phyloP scores from a whole-genome alignment of 257 asterid genomes.

The Capsicum rhomboideum region DNA sequence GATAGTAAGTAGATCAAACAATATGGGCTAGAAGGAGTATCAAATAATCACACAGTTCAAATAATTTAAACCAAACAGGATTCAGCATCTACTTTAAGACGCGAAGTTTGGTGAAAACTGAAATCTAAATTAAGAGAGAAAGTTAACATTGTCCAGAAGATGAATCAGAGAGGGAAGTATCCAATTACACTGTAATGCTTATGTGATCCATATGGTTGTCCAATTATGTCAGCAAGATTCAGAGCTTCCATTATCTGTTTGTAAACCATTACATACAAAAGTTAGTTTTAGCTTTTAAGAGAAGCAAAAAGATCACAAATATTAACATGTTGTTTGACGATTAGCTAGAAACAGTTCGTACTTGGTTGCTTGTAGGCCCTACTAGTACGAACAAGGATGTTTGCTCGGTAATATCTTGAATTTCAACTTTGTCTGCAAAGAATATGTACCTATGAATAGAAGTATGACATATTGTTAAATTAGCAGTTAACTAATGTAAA shows the following conservation, averaged over 20 bases:
- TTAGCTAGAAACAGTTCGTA: slow-evolving; percentile 20
- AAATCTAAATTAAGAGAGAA: background rate
- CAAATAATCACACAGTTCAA: background rate
- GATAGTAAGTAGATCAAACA: background rate
- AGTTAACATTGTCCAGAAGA: background rate
- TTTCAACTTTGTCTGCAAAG: slow-evolving; percentile 87
- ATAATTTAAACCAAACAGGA: too few relatives aligned
- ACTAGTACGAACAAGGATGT: slow-evolving; percentile 69
- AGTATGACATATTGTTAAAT: background rate
- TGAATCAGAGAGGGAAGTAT: background rate
- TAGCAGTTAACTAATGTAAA: background rate
- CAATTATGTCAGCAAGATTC: slow-evolving; percentile 65
- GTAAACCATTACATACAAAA: slow-evolving; percentile 16
- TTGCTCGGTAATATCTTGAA: slow-evolving; percentile 70
- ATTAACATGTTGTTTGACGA: background rate
- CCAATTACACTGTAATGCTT: slow-evolving; percentile 73
- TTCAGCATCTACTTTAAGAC: background rate
- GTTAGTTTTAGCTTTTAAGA: slow-evolving; percentile 3
- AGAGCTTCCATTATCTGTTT: slow-evolving; percentile 70
- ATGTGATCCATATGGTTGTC: slow-evolving; percentile 85
- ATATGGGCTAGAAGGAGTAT: background rate
- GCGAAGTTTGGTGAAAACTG: background rate
- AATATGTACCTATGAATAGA: slow-evolving; percentile 67
- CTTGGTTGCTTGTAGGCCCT: slow-evolving; percentile 76
- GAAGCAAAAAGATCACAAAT: slow-evolving; percentile 9